phyloP scores from a whole-genome alignment of 2,329 filamentous ascomycete species.

The Pestalotiopsis sp. region DNA sequence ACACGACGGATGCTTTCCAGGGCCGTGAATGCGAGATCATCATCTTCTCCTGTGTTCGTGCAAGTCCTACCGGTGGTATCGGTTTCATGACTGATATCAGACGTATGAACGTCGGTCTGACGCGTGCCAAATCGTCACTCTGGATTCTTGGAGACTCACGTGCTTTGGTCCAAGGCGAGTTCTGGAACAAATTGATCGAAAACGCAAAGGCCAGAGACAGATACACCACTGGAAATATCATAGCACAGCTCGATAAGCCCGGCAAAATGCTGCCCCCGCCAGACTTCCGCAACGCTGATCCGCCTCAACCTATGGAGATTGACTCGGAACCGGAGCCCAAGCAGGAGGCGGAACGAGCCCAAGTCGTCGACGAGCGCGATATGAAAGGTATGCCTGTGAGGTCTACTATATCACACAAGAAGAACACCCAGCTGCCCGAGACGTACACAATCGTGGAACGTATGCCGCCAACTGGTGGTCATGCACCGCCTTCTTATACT shows the following conservation, averaged over 20 bases:
- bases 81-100: constrained; percentile 98
- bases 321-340: neutral
- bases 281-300: constrained; percentile 17
- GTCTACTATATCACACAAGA: constrained; percentile 22
- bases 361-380: constrained; percentile 25
- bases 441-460: constrained; percentile 30
- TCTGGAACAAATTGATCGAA: constrained; percentile 85
- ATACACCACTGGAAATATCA: constrained; percentile 71
- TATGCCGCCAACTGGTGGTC: constrained; percentile 14
- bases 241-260: constrained; percentile 51
- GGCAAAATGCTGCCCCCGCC: constrained; percentile 37
- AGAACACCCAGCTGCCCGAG: constrained; percentile 28
- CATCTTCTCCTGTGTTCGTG: constrained; percentile 97
- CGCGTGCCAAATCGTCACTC: constrained; percentile 91
- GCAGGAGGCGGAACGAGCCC: neutral
- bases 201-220: constrained; percentile 75
- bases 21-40: constrained; percentile 97
- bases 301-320: constrained; percentile 8
- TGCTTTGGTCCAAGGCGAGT: constrained; percentile 83
- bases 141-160: constrained; percentile 95
- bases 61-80: constrained; percentile 89
- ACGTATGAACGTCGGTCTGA: constrained; percentile 98
- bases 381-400: constrained; percentile 30
- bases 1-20: constrained; percentile 97
- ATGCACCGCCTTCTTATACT: constrained; percentile 3